Evolutionary conservation across 805 yeast species (phyloP).

Genomic region (Candida boidinii): DNA sequence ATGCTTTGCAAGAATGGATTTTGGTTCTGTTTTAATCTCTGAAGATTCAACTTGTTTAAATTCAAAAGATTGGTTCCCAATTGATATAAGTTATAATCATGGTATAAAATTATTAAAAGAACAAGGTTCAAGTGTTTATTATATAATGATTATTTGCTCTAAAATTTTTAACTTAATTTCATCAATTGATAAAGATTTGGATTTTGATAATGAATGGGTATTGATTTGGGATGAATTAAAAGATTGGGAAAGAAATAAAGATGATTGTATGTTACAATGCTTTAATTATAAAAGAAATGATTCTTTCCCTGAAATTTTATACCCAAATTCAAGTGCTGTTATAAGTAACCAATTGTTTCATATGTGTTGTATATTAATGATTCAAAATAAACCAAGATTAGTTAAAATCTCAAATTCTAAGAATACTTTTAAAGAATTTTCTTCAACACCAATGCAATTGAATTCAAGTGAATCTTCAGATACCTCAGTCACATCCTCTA

Average conservation of each 20-base stretch:
- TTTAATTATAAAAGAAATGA: conserved; percentile 16
- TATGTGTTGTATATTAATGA: conserved; percentile 28
- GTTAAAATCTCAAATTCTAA: conserved; percentile 11
- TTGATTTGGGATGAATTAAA: conserved; percentile 29
- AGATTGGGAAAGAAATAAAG: conserved; percentile 29
- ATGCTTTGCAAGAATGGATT: conserved; percentile 35
- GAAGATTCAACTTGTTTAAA: conserved; percentile 23
- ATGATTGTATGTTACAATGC: conserved; percentile 26
- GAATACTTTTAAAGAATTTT: not conserved
- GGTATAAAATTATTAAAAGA: conserved; percentile 13
- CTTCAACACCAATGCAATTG: not conserved
- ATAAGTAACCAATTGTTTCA: conserved; percentile 31
- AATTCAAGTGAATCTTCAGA: not conserved
- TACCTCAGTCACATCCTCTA: not conserved
- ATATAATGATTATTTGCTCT: conserved; percentile 24
- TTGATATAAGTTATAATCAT: conserved; percentile 11
- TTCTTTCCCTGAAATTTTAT: conserved; percentile 30
- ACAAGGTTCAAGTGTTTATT: conserved; percentile 16
- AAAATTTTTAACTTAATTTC: conserved; percentile 27
- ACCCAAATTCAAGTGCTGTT: conserved; percentile 28
- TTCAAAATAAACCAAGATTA: conserved; percentile 31
- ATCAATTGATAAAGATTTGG: conserved; percentile 13
- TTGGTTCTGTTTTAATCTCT: conserved; percentile 22
- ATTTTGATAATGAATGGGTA: conserved; percentile 31
- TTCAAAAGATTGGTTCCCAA: conserved; percentile 22